phyloP scores from a whole-genome alignment of 371 early-diverging fungal genomes.

The Rhizopus stolonifer region DNA sequence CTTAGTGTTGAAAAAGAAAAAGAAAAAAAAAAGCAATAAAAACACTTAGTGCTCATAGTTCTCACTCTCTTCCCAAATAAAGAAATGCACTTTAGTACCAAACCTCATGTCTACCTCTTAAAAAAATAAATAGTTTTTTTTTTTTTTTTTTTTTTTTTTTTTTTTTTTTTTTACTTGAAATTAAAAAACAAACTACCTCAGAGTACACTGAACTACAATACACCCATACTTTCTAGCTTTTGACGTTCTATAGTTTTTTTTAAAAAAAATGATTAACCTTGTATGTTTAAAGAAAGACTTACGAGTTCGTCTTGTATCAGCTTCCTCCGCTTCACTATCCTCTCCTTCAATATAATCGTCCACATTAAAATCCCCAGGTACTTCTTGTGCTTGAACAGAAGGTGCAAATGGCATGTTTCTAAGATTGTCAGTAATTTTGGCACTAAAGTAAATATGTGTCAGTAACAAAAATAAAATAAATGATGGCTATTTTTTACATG shows the following conservation, averaged over 20 bases:
- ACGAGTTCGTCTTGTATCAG: conserved; percentile 46
- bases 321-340: conserved; percentile 50
- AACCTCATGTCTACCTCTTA: no score
- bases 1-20: no score
- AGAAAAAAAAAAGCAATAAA: no score
- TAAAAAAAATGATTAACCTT: not conserved
- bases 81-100: no score
- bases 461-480: not conserved
- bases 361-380: conserved; percentile 46
- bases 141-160: no score
- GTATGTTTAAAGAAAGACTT: conserved; percentile 10
- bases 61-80: no score
- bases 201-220: conserved; percentile 4
- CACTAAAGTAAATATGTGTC: conserved; percentile 26
- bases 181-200: not conserved
- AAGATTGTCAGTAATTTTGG: conserved; percentile 88
- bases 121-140: no score
- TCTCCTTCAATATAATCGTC: conserved; percentile 50
- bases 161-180: conserved; percentile 6
- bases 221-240: conserved; percentile 37
- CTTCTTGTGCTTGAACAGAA: conserved; percentile 89
- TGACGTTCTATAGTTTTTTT: conserved; percentile 25
- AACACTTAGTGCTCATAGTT: no score
- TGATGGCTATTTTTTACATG: conserved; percentile 49
- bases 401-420: conserved; percentile 89